These are phyloP conservation scores for Fusarium citri DNA, from an alignment of 2,329 filamentous ascomycete species.

Conservation along the genomic window DNA sequence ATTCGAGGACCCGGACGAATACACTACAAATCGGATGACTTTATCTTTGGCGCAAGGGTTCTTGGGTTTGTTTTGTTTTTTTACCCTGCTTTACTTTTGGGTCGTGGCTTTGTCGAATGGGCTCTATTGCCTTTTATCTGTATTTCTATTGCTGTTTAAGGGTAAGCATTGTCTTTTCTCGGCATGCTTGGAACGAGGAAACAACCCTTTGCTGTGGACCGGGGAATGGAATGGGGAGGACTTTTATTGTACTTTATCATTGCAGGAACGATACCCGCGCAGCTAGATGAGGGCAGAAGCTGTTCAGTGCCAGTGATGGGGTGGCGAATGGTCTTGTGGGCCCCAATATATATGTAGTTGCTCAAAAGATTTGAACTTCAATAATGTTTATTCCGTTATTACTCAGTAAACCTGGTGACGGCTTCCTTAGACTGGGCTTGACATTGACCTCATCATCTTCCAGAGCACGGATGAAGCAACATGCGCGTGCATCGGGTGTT, in stretches of 20 bases:
- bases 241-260: conserved; percentile 47
- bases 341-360: conserved; percentile 2
- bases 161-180: conserved; percentile 1
- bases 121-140: conserved; percentile 24
- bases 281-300: conserved; percentile 30
- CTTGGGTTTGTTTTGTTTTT: conserved; percentile 14
- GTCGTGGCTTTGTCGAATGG: conserved; percentile 10
- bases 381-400: neutral
- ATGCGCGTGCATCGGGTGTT: neutral
- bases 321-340: neutral
- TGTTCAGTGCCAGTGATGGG: conserved; percentile 34
- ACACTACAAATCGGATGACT: conserved; percentile 43
- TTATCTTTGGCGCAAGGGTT: conserved; percentile 44
- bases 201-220: neutral
- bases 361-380: conserved; percentile 9
- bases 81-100: neutral
- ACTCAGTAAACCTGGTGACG: neutral
- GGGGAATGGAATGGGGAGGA: conserved; percentile 19
- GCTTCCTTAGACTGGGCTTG: neutral
- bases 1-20: conserved; percentile 30
- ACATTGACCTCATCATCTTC: neutral
- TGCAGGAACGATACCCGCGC: conserved; percentile 47
- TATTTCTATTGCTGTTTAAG: conserved; percentile 38
- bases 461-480: neutral
- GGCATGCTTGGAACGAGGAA: conserved; percentile 27